Conservation (phyloP, 176 grass and related monocot genomes). For the Cenchrus americanus region DNA sequence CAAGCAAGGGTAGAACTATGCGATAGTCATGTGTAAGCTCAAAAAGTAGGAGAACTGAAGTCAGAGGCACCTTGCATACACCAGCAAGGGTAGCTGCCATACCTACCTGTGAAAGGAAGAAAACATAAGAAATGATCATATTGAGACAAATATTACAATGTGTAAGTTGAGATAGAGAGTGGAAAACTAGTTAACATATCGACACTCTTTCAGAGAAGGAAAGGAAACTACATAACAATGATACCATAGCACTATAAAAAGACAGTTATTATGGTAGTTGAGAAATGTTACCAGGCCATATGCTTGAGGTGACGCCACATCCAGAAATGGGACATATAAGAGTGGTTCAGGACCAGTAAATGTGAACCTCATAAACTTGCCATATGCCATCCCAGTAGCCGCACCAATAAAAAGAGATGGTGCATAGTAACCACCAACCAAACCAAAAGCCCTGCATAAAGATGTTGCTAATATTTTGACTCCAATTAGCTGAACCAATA, state of each 20-base stretch:
- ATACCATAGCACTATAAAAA: neutral
- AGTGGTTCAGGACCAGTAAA: slow-evolving; percentile 65
- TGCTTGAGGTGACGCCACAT: slow-evolving; percentile 96
- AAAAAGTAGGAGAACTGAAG: slow-evolving; percentile 91
- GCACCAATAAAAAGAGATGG: slow-evolving; percentile 97
- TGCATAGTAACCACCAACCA: slow-evolving; percentile 95
- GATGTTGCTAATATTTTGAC: slow-evolving; percentile 85
- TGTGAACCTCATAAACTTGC: slow-evolving; percentile 70
- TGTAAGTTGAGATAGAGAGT: slow-evolving; percentile 4
- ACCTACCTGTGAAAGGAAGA: slow-evolving; percentile 70
- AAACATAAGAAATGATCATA: slow-evolving; percentile 6
- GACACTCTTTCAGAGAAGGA: slow-evolving; percentile 11
- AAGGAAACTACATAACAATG: neutral
- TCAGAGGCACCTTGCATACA: slow-evolving; percentile 92
- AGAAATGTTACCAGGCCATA: slow-evolving; percentile 81
- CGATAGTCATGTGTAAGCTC: slow-evolving; percentile 95
- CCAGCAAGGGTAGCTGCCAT: slow-evolving; percentile 97
- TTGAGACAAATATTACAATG: neutral
- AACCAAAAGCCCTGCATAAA: slow-evolving; percentile 81
- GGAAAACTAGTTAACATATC: neutral
- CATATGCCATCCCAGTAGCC: slow-evolving; percentile 96
- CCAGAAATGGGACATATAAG: slow-evolving; percentile 68
- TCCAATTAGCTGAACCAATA: slow-evolving; percentile 85
- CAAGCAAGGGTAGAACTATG: slow-evolving; percentile 95
- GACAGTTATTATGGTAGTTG: slow-evolving; percentile 10